Evolutionary conservation across 176 grass and related monocot genomes (phyloP), one percentile per base, ranked within the genome.

Genomic region (Urochloa ruziziensis): DNA sequence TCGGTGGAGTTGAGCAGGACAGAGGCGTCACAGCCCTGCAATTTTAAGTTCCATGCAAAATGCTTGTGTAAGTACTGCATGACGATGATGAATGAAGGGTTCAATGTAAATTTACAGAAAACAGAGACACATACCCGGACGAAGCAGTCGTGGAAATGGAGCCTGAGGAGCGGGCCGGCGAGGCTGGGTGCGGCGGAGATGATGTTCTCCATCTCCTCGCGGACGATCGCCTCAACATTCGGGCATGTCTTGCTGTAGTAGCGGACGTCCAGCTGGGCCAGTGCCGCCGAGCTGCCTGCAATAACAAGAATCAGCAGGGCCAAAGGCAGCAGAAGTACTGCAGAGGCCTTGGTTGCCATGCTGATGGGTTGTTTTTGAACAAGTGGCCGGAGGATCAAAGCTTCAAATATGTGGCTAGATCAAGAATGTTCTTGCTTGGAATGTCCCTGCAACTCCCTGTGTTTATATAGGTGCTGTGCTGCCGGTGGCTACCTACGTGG

Each of bases 131-230:
- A 6, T 86, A 92, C 93, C 81, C 87, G 83, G 65, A 94, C 93
- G n/a, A 94, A 94, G 79, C 93, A 94, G 60, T 92, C 93, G 47
- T 94, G 93, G 84, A 92, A 94, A 19, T 92, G 93, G 46, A 94
- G 63, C 70, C 90, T 74, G 39, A 94, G 87, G 7, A 94, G 81
- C 2, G 90, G 84, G 8, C 90, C 93, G 7, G 90, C 87, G 27
- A 94, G 93, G 82, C 72, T 87, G 30, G 82, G 85, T 0, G 85
- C 77, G 1, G 51, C 70, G 10, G 69, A 23, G 60, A 91, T 36
- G 74, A 88, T 90, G 62, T 81, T 61, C 54, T 28, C 82, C 79
- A 88, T 95, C 82, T 95, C 93, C 27, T 81, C 37, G 1, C 78
- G 81, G 15, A 95, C 88, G 10, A 95, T 92, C 1, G 47, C 88